These are phyloP conservation scores for Fusarium compactum DNA, from an alignment of 2,329 filamentous ascomycete genomes.

Conservation along the genomic window DNA sequence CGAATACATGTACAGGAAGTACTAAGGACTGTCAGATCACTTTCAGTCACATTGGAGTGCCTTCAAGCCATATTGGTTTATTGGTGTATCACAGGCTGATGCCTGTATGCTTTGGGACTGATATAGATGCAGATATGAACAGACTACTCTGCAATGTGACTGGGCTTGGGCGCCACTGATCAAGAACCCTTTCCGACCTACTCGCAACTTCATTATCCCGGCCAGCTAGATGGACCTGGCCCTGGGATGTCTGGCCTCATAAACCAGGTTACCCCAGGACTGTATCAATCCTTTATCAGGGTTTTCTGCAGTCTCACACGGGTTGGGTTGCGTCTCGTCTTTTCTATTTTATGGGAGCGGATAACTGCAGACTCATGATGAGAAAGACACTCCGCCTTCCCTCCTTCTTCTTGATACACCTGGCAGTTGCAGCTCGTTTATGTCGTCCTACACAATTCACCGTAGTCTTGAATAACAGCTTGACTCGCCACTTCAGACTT, in stretches of 20 bases:
- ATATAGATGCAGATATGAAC: conserved; percentile 35
- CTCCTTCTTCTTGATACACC: conserved; percentile 21
- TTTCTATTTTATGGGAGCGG: conserved; percentile 20
- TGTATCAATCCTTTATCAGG: conserved; percentile 21
- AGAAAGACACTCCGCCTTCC: conserved; percentile 24
- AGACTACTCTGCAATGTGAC: conserved; percentile 34
- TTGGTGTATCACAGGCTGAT: conserved; percentile 12
- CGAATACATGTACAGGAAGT: conserved; percentile 4
- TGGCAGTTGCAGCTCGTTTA: conserved; percentile 41
- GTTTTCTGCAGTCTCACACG: conserved; percentile 33
- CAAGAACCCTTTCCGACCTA: conserved; percentile 10
- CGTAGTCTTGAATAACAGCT: conserved; percentile 10
- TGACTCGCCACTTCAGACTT: conserved; percentile 2
- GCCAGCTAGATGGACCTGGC: conserved; percentile 6
- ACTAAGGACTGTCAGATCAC: conserved; percentile 1
- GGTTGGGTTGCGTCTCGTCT: conserved; percentile 12
- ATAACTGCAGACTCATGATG: conserved; percentile 32
- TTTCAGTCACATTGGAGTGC: not conserved
- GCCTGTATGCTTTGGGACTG: conserved; percentile 4
- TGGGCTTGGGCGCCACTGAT: conserved; percentile 32
- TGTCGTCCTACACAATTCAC: conserved; percentile 37
- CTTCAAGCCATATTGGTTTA: conserved; percentile 1
- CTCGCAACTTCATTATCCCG: conserved; percentile 31
- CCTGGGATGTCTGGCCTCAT: conserved; percentile 36
- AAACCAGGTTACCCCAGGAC: conserved; percentile 21